A percentile compares a stretch with the other conserved stretches of the same genome.
Conservation (phyloP, 2,329 filamentous ascomycete genomes). For the Bipolaris sorokiniana region DNA sequence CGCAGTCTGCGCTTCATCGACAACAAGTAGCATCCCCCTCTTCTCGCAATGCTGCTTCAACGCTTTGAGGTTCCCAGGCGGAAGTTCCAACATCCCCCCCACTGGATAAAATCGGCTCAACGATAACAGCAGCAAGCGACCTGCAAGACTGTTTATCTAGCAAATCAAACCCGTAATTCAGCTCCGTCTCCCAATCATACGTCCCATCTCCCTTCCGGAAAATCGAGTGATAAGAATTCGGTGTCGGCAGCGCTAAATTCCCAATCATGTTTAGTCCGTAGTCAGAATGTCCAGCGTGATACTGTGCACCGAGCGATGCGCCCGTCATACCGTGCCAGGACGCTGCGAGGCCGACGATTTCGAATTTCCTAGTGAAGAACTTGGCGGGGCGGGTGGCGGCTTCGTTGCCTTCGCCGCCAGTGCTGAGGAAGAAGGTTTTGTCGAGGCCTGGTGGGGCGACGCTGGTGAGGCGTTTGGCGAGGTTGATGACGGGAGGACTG, state of each 20-base stretch:
- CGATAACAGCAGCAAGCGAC: slow-evolving; percentile 67
- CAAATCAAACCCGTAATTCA: slow-evolving; percentile 67
- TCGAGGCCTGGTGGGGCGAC: slow-evolving; percentile 38
- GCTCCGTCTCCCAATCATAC: slow-evolving; percentile 70
- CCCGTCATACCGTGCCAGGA: slow-evolving; percentile 68
- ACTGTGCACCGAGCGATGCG: slow-evolving; percentile 60
- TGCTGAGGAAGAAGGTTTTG: slow-evolving; percentile 45
- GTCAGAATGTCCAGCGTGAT: slow-evolving; percentile 59
- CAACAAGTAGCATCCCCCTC: slow-evolving; percentile 45
- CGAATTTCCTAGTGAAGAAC: slow-evolving; percentile 67
- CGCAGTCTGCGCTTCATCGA: slow-evolving; percentile 49
- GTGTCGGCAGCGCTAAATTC: slow-evolving; percentile 63
- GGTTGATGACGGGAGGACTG: slow-evolving; percentile 41
- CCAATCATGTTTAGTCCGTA: slow-evolving; percentile 60
- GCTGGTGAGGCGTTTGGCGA: slow-evolving; percentile 38
- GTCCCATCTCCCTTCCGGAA: slow-evolving; percentile 65
- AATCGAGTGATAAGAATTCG: slow-evolving; percentile 66
- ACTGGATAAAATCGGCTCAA: slow-evolving; percentile 66
- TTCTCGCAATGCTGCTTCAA: slow-evolving; percentile 54
- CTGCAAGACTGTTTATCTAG: slow-evolving; percentile 66
- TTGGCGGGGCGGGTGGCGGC: slow-evolving; percentile 71
- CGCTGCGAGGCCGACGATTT: slow-evolving; percentile 65
- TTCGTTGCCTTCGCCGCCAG: slow-evolving; percentile 54
- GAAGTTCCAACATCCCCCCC: slow-evolving; percentile 67
- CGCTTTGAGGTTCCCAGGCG: slow-evolving; percentile 63